These are phyloP conservation scores for Lepidium campestre DNA, from an alignment of 441 rosid species.

Conservation along the genomic window DNA sequence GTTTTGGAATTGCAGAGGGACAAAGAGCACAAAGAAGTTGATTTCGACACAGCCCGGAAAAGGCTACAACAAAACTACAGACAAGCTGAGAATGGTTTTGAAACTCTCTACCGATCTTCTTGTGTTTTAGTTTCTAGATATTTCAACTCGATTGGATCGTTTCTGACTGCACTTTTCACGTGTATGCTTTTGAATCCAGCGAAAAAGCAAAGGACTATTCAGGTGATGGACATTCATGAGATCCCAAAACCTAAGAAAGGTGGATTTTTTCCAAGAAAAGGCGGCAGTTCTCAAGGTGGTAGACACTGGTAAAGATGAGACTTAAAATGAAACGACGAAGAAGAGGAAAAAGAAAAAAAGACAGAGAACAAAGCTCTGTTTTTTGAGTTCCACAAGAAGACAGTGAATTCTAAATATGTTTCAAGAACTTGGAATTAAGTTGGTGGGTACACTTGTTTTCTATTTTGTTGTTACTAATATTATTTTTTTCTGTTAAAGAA, in stretches of 20 bases:
- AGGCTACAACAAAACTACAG: conserved; percentile 85
- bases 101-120: not conserved
- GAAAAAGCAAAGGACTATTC: conserved; percentile 94
- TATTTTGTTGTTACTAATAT: conserved; percentile 9
- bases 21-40: conserved; percentile 53
- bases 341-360: not conserved
- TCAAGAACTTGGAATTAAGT: conserved; percentile 23
- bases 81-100: conserved; percentile 85
- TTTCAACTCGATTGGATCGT: not conserved
- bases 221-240: conserved; percentile 97
- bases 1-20: conserved; percentile 49
- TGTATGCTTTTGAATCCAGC: conserved; percentile 48
- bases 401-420: conserved; percentile 17
- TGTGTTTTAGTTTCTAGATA: not conserved
- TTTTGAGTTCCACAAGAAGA: conserved; percentile 6
- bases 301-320: conserved; percentile 65
- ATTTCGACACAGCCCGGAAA: conserved; percentile 69
- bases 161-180: conserved; percentile 3
- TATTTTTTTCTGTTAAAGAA: not conserved
- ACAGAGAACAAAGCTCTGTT: conserved; percentile 18
- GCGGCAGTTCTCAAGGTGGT: conserved; percentile 73
- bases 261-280: conserved; percentile 75
- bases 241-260: conserved; percentile 90
- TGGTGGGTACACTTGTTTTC: conserved; percentile 32
- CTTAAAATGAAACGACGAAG: conserved; percentile 2